Conservation (phyloP, 179 eudicot genomes). For the Heliamphora pulchella region DNA sequence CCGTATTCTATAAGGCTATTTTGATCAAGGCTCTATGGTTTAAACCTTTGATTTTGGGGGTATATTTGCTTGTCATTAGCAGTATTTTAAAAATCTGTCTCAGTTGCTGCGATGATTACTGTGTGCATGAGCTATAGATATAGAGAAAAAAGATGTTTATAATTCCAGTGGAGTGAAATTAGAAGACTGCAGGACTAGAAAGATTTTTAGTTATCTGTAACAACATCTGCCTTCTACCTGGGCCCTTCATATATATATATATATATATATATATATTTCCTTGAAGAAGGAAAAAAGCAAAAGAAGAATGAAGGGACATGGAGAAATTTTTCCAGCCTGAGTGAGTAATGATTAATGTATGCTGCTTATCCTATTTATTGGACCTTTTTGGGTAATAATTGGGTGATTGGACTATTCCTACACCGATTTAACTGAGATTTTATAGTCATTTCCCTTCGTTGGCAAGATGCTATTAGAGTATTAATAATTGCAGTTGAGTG, state of each 20-base stretch:
- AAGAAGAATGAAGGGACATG: background rate
- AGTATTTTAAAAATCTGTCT: constrained; percentile 6
- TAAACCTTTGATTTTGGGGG: background rate
- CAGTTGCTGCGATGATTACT: background rate
- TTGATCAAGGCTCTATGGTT: background rate
- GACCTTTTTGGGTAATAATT: background rate
- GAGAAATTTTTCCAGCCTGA: background rate
- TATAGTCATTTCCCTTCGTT: background rate
- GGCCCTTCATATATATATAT: too few relatives aligned
- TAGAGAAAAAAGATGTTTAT: too few relatives aligned
- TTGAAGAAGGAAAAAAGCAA: background rate
- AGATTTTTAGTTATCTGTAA: background rate
- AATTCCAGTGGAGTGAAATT: background rate
- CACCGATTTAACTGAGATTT: background rate
- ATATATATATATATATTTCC: too few relatives aligned
- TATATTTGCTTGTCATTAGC: background rate
- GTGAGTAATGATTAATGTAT: background rate
- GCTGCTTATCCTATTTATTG: background rate
- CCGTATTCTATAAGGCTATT: too few relatives aligned
- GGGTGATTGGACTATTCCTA: background rate
- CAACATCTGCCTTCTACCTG: too few relatives aligned
- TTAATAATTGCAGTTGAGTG: background rate
- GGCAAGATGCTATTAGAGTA: background rate
- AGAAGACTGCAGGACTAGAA: background rate
- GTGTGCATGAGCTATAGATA: background rate